These are phyloP conservation scores for Candolleomyces efflorescens DNA, from an alignment of 768 basidiomycete species.

Conservation along the genomic window DNA sequence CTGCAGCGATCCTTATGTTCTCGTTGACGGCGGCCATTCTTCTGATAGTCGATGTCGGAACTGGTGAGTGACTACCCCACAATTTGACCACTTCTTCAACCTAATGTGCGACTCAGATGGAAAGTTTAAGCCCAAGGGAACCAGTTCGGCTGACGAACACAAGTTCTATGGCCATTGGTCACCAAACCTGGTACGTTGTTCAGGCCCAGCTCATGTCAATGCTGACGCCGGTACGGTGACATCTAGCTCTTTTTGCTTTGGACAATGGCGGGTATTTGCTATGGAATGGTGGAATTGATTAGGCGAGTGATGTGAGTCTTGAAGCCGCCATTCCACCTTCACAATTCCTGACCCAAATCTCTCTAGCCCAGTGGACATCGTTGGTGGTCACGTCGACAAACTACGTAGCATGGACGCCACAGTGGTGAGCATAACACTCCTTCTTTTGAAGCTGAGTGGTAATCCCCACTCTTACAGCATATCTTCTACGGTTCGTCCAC, in stretches of 20 bases:
- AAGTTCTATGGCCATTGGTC: constrained; percentile 24
- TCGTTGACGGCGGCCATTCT: constrained; percentile 25
- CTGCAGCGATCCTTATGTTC: constrained; percentile 22
- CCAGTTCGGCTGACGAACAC: constrained; percentile 1
- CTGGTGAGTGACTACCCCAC: constrained; percentile 14
- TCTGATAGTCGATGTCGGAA: constrained; percentile 27
- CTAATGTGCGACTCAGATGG: constrained; percentile 15
- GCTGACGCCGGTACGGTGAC: too few species aligned
- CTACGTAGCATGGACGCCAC: constrained; percentile 29
- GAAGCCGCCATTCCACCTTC: too few species aligned
- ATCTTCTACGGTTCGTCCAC: constrained; percentile 21
- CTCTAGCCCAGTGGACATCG: constrained; percentile 23
- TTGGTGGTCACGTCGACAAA: constrained; percentile 27
- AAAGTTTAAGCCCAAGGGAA: constrained; percentile 22
- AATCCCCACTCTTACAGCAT: constrained; percentile 13
- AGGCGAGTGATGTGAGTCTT: constrained; percentile 23
- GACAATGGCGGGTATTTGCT: constrained; percentile 27
- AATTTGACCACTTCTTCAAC: not conserved
- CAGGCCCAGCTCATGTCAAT: not conserved
- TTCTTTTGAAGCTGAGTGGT: not conserved
- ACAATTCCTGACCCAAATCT: too few species aligned
- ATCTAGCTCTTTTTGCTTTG: constrained; percentile 27
- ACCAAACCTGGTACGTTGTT: constrained; percentile 20
- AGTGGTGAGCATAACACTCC: constrained; percentile 15
- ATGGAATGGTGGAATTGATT: constrained; percentile 32